A percentile compares a stretch with the other conserved stretches of the same genome.
phyloP scores from a whole-genome alignment of 352 stramenopile genomes.

The Phytophthora aleatoria region DNA sequence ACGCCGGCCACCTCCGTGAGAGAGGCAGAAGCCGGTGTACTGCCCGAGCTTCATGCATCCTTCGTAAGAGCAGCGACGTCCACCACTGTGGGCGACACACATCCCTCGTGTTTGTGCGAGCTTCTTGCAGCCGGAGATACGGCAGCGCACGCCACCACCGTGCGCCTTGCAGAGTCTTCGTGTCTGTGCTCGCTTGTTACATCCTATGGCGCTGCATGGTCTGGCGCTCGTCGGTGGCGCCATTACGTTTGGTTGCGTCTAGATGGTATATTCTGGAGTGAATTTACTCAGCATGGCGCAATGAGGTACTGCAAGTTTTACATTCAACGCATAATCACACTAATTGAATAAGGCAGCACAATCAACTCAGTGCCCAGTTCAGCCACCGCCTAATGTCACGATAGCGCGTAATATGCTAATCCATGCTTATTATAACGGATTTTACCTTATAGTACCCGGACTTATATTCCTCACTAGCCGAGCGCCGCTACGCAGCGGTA shows the following conservation, averaged over 20 bases:
- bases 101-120: slow-evolving; percentile 70
- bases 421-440: too few relatives aligned
- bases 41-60: slow-evolving; percentile 68
- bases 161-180: slow-evolving; percentile 76
- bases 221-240: not conserved
- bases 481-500: too few relatives aligned
- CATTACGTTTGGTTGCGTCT: slow-evolving; percentile 1
- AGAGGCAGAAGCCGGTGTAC: slow-evolving; percentile 72
- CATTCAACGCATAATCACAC: not conserved
- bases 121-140: slow-evolving; percentile 61
- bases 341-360: not conserved
- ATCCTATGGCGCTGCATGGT: slow-evolving; percentile 53
- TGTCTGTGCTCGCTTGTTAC: slow-evolving; percentile 75
- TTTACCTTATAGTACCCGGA: too few relatives aligned
- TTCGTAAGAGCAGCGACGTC: slow-evolving; percentile 60
- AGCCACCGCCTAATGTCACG: not conserved
- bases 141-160: slow-evolving; percentile 75
- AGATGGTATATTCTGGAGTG: not conserved
- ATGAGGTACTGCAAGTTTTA: too few relatives aligned
- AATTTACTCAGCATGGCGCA: not conserved
- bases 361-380: not conserved
- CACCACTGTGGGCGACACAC: slow-evolving; percentile 73
- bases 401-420: not conserved
- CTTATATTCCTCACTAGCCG: too few relatives aligned
- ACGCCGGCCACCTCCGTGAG: slow-evolving; percentile 64